Base-by-base conservation (phyloP, 2,329 filamentous ascomycete species). In the Aspergillus floridensis region DNA sequence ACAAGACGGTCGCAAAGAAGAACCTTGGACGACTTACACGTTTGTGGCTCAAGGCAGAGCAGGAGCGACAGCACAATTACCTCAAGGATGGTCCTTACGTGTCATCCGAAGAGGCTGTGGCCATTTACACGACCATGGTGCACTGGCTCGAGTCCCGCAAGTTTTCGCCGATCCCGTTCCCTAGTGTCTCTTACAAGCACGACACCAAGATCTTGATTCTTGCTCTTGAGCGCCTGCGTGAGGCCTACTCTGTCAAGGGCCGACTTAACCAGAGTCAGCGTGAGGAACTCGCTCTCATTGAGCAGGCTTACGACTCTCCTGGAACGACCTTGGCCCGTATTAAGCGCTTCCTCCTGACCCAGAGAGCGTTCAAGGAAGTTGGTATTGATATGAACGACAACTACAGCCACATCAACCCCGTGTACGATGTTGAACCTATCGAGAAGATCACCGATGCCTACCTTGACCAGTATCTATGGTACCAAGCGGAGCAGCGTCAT, bases 341-440 rank as follows among this genome's bases (percentile, higher is more conserved):
- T 80, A 99, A 99, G 82, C 90, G 95, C 52, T 98, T 98, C 82
- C 81, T 99, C 63, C 86, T 99, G 49, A 99, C 96, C 0, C 95
- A 99, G 74, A 87, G 95, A 75, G 95, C 96, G 1, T 99, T 99
- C 84, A 99, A 99, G 79, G 95, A 99, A 78, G 95, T 99, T 49
- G 95, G 93, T 57, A 99, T 99, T 66, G 95, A 99, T 73, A 99
- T 99, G 95, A 99, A 99, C 75, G 95, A 99, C 79, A 99, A 99
- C 72, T 99, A 99, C 80, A 98, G 88, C 81, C 93, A 92, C 19
- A 99, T 99, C 81, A 99, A 99, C 72, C 96, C 95, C 0, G 95
- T 99, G 1, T 99, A 99, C 73, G 95, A 99, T 67, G 95, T 99
- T 61, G 96, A 99, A 77, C 95, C 95, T 0, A 97, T 99, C 60